Percentiles rank a stretch among this genome's conserved stretches.
Conservation (phyloP, 2,329 filamentous ascomycete genomes). For the Ceratocystis huliohia region DNA sequence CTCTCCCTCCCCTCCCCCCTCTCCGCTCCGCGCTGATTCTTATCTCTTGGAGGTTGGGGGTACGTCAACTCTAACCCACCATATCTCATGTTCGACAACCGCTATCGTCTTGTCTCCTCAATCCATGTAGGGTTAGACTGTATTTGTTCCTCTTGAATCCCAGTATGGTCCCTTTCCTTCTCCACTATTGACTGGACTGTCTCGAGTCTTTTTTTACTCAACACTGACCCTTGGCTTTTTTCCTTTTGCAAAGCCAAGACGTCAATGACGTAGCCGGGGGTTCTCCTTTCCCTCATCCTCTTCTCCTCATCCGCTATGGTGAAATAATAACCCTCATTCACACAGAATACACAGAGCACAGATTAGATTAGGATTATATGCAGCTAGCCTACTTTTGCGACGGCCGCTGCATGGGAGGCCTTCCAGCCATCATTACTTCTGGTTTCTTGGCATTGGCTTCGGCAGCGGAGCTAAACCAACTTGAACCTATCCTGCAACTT, state of each 20-base stretch:
- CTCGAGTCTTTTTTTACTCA: not conserved
- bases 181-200: not conserved
- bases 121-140: not conserved
- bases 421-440: conserved; percentile 4
- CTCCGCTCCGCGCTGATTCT: not conserved
- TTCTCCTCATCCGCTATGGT: no score
- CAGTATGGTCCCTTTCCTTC: not conserved
- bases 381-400: not conserved
- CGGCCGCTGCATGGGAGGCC: conserved; percentile 17
- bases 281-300: not conserved
- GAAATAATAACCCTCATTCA: not conserved
- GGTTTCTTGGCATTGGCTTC: conserved; percentile 10
- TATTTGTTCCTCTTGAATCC: no score
- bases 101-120: not conserved
- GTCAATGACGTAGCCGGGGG: not conserved
- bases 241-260: not conserved
- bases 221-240: not conserved
- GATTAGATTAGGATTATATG: not conserved
- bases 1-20: not conserved
- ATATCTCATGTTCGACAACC: not conserved
- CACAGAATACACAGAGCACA: not conserved
- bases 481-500: not conserved
- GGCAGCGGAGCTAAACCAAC: not conserved
- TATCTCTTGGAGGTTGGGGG: not conserved
- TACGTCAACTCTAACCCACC: not conserved